Percentiles rank a stretch among this genome's conserved stretches.
Evolutionary conservation across 2,329 filamentous ascomycete genomes (phyloP).

Genomic region (Cladosporium sp.): DNA sequence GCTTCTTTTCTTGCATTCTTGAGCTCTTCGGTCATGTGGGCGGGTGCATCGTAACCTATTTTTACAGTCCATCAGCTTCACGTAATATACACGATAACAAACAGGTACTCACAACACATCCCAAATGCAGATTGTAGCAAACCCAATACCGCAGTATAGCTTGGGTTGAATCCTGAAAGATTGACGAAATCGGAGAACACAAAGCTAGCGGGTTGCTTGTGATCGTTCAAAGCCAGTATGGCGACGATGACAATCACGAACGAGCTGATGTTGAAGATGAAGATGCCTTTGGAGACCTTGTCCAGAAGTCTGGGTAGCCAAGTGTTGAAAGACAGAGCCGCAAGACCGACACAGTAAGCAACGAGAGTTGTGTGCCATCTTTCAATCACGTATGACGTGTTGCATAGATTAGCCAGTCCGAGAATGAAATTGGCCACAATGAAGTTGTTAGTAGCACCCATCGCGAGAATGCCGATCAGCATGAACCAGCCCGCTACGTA

Average conservation of each 20-base stretch:
- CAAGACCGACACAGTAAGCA: conserved; percentile 45
- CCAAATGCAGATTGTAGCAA: conserved; percentile 53
- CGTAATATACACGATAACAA: not conserved
- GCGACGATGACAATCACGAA: conserved; percentile 51
- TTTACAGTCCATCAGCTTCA: not conserved
- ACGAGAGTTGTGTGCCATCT: conserved; percentile 55
- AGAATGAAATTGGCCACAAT: conserved; percentile 54
- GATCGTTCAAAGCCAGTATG: conserved; percentile 50
- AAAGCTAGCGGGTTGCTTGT: conserved; percentile 52
- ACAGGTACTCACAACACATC: conserved; percentile 44
- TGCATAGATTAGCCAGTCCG: conserved; percentile 50
- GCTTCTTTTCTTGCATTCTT: conserved; percentile 48
- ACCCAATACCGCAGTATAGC: conserved; percentile 51
- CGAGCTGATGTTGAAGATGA: conserved; percentile 52
- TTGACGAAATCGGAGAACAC: conserved; percentile 55
- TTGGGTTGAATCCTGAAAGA: conserved; percentile 48
- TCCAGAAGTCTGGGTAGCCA: conserved; percentile 50
- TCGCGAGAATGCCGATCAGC: conserved; percentile 43
- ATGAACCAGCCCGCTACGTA: conserved; percentile 40
- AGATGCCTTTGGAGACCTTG: conserved; percentile 46
- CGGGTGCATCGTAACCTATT: conserved; percentile 41
- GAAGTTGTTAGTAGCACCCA: conserved; percentile 54
- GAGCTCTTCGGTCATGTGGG: conserved; percentile 56
- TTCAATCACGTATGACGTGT: conserved; percentile 49
- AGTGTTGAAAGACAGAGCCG: conserved; percentile 47